Conservation (phyloP, 1,139 yeast genomes). For the Suhomyces wounanorum region DNA sequence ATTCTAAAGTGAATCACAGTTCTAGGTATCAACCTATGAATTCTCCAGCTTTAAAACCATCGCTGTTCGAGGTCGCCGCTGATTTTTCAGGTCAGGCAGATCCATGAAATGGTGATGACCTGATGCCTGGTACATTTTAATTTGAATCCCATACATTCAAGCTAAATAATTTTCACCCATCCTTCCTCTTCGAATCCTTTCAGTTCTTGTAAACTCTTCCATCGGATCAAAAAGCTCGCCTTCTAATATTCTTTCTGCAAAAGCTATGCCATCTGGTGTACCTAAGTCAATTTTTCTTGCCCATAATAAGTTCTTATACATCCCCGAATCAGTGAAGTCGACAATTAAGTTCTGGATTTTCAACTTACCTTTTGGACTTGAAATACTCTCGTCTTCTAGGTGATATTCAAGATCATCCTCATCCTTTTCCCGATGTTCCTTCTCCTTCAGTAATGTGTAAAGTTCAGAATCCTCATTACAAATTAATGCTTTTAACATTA, state of each 20-base stretch:
- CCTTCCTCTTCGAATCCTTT: constrained; percentile 44
- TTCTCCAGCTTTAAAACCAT: constrained; percentile 48
- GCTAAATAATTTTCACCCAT: constrained; percentile 47
- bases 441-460: not conserved
- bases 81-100: constrained; percentile 21
- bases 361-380: not conserved
- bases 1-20: constrained; percentile 26
- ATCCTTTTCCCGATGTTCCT: not conserved
- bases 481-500: constrained; percentile 25
- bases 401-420: not conserved
- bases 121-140: constrained; percentile 29
- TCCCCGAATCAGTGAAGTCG: constrained; percentile 58
- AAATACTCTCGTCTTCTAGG: not conserved
- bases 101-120: constrained; percentile 52
- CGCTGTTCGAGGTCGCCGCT: constrained; percentile 36
- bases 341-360: constrained; percentile 32
- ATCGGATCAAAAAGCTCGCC: constrained; percentile 33
- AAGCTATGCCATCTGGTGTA: constrained; percentile 30
- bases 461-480: constrained; percentile 7
- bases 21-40: not conserved
- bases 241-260: constrained; percentile 35
- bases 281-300: constrained; percentile 42
- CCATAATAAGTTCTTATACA: constrained; percentile 60
- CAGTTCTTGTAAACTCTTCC: constrained; percentile 35
- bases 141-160: constrained; percentile 1